Evolutionary conservation across 306 rosid genomes (phyloP).

Genomic region (Prunus dulcis): DNA sequence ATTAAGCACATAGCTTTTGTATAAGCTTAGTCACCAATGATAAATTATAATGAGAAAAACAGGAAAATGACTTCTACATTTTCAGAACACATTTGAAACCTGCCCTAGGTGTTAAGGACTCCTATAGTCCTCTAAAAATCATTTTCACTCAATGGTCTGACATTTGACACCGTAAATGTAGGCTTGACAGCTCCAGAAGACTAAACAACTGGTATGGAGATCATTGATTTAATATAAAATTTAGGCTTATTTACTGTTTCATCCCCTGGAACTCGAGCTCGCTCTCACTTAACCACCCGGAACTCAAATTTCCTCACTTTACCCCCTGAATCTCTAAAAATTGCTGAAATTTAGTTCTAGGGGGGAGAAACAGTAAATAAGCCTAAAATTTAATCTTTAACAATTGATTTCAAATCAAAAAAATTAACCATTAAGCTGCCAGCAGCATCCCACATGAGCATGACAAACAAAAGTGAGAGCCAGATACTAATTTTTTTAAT

Average conservation of each 20-base stretch:
- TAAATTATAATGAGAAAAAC: neutral
- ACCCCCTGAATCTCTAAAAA: too few species aligned
- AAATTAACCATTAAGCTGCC: neutral
- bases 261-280: too few species aligned
- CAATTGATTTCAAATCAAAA: neutral
- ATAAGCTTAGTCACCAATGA: neutral
- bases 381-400: neutral
- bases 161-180: neutral
- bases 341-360: too few species aligned
- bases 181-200: neutral
- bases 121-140: neutral
- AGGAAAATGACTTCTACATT: neutral
- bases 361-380: too few species aligned
- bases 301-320: too few species aligned
- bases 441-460: neutral
- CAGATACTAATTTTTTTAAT: neutral
- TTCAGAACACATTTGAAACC: neutral
- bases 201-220: neutral
- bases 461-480: neutral
- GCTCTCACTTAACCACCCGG: too few species aligned
- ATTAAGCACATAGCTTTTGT: neutral
- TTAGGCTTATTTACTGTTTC: too few species aligned
- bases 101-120: neutral
- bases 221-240: neutral
- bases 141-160: conserved; percentile 4